phyloP scores from a whole-genome alignment of 2,329 filamentous ascomycete genomes.

The Cladosporium phlei region DNA sequence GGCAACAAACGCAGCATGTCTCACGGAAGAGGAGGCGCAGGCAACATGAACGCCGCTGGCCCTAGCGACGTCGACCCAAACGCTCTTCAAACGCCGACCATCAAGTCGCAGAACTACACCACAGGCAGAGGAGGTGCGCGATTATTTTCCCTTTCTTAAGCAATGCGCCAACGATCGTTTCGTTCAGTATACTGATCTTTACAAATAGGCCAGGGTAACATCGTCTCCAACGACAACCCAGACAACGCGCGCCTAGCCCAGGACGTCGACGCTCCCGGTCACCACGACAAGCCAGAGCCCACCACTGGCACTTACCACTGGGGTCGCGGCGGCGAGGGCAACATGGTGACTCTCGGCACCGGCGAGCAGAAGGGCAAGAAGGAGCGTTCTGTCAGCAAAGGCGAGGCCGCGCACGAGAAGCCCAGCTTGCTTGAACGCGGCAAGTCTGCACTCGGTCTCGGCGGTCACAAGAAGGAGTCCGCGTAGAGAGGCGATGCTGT shows the following conservation, averaged over 20 bases:
- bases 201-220: conserved; percentile 68
- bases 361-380: conserved; percentile 18
- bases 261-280: conserved; percentile 62
- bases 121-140: conserved; percentile 76
- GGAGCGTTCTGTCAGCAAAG: conserved; percentile 15
- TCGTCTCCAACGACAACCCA: conserved; percentile 70
- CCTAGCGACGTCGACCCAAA: conserved; percentile 37
- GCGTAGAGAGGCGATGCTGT: background rate
- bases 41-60: conserved; percentile 46
- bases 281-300: conserved; percentile 50
- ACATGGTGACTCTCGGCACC: conserved; percentile 51
- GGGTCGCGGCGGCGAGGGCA: conserved; percentile 72
- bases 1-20: conserved; percentile 14
- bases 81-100: conserved; percentile 74
- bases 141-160: background rate
- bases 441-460: conserved; percentile 46
- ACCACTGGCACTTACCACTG: conserved; percentile 56
- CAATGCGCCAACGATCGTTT: too few species aligned
- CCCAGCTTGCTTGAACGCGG: conserved; percentile 48
- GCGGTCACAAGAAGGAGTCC: conserved; percentile 34
- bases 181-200: background rate
- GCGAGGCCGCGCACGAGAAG: conserved; percentile 20
- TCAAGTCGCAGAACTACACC: conserved; percentile 80
- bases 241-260: conserved; percentile 71
- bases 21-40: conserved; percentile 72